Conservation (phyloP, 75 land plant genomes). For the Adiantum capillusveneris region DNA sequence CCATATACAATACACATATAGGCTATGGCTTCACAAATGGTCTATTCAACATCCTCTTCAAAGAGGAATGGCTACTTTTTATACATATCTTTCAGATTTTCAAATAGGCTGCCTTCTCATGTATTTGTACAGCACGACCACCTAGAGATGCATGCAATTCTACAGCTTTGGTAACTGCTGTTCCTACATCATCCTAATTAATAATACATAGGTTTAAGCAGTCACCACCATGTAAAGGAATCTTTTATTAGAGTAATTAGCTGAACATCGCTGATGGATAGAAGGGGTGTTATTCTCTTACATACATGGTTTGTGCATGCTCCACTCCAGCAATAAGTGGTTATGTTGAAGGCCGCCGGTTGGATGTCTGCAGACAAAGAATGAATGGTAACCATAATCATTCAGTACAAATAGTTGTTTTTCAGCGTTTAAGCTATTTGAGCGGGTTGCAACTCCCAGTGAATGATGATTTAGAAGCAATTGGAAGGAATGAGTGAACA, state of each 20-base stretch:
- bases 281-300: conserved; percentile 4
- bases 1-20: too few relatives aligned
- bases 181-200: conserved; percentile 86
- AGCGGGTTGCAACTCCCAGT: too few relatives aligned
- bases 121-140: conserved; percentile 93
- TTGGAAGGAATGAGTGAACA: conserved; percentile 14
- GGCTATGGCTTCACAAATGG: too few relatives aligned
- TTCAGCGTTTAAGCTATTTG: too few relatives aligned
- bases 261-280: background rate
- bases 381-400: background rate
- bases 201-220: background rate
- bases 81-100: too few relatives aligned
- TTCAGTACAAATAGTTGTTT: too few relatives aligned
- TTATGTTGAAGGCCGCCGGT: conserved; percentile 86
- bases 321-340: conserved; percentile 95
- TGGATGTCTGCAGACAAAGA: conserved; percentile 48
- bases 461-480: background rate
- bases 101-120: conserved; percentile 85
- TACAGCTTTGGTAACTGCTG: conserved; percentile 89
- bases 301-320: conserved; percentile 89
- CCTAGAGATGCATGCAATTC: conserved; percentile 98
- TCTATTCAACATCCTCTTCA: too few relatives aligned
- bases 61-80: too few relatives aligned
- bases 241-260: background rate
- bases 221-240: background rate